phyloP scores from a whole-genome alignment of 208 protist species.

The Sergeia podlipaevii region DNA sequence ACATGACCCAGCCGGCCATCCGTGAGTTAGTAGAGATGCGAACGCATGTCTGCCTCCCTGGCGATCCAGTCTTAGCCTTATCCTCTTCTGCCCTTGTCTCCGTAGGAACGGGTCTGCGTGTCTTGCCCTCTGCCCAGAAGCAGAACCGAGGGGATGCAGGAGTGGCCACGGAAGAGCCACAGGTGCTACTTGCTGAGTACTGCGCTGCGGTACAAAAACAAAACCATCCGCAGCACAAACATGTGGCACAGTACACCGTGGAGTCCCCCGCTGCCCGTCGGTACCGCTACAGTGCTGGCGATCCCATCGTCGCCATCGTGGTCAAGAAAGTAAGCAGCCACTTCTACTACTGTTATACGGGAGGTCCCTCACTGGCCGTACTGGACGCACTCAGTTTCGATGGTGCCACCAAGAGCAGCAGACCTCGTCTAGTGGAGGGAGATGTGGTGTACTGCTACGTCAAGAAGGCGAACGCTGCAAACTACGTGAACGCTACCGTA shows the following conservation, averaged over 20 bases:
- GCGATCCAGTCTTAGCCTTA: constrained; percentile 66
- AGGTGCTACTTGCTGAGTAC: constrained; percentile 49
- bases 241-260: constrained; percentile 34
- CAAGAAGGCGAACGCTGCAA: constrained; percentile 20
- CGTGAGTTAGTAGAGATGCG: constrained; percentile 44
- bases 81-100: constrained; percentile 39
- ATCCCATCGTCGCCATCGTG: constrained; percentile 74
- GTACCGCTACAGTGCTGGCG: constrained; percentile 44
- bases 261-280: constrained; percentile 47
- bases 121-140: constrained; percentile 10
- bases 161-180: neutral
- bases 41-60: constrained; percentile 73
- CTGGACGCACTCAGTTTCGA: constrained; percentile 81
- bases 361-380: constrained; percentile 32
- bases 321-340: constrained; percentile 36
- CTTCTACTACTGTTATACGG: constrained; percentile 72
- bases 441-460: constrained; percentile 80
- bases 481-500: constrained; percentile 10
- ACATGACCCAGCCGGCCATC: constrained; percentile 12
- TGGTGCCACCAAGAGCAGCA: constrained; percentile 75
- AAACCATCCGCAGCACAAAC: constrained; percentile 17
- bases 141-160: neutral
- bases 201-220: constrained; percentile 42
- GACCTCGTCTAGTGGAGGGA: constrained; percentile 64
- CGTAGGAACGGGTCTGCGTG: constrained; percentile 57